Evolutionary conservation across 768 basidiomycete genomes (phyloP).

Genomic region (Suillus subluteus): DNA sequence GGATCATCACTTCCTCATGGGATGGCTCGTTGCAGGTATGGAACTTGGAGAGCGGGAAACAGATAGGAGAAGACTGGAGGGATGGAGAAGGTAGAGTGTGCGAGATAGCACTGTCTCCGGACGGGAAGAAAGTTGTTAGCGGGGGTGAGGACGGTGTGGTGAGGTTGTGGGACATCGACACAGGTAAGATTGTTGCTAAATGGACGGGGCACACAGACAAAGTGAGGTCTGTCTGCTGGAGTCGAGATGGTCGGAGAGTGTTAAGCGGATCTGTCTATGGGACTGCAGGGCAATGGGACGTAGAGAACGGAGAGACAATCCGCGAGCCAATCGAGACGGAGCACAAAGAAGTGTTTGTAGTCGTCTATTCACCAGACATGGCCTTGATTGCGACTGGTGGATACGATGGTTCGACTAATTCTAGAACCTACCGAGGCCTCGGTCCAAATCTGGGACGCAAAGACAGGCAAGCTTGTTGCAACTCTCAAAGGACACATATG

Average conservation of each 20-base stretch:
- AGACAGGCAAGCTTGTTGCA: constrained; percentile 4
- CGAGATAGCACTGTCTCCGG: not conserved
- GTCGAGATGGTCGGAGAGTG: not conserved
- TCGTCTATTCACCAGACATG: constrained; percentile 6
- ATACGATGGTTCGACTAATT: too few relatives aligned
- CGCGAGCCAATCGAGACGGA: not conserved
- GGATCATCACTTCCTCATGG: not conserved
- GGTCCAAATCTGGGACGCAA: not conserved
- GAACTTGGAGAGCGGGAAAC: not conserved
- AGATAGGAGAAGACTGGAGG: not conserved
- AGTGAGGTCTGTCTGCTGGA: not conserved
- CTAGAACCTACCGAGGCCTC: not conserved
- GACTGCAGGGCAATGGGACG: not conserved
- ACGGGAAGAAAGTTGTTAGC: not conserved
- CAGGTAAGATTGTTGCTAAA: not conserved
- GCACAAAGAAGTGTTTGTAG: fast-evolving
- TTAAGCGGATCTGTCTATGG: not conserved
- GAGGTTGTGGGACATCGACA: not conserved
- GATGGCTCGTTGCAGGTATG: not conserved
- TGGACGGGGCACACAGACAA: not conserved
- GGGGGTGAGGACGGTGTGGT: not conserved
- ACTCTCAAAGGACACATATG: not conserved
- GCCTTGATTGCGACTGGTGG: constrained; percentile 7
- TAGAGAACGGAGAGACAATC: not conserved
- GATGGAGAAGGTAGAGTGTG: not conserved